A percentile compares a stretch with the other conserved stretches of the same genome.
These are phyloP conservation scores for Naganishia vishniacii DNA, from an alignment of 768 basidiomycete genomes.

Conservation along the genomic window DNA sequence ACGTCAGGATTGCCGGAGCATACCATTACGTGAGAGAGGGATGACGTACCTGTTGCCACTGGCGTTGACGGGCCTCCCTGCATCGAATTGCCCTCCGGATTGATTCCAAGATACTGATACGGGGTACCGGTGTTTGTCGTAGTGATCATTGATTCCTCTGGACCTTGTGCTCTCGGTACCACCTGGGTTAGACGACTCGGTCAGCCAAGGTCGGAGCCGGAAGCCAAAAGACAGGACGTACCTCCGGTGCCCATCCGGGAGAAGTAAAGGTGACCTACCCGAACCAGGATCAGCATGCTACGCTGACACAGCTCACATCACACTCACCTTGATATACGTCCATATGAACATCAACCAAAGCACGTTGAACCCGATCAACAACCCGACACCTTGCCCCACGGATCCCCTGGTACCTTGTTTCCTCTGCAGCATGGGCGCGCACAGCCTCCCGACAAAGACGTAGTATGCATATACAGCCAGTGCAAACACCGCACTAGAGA, in stretches of 20 bases:
- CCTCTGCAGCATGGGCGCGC: conserved; percentile 27
- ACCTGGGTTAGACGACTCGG: background rate
- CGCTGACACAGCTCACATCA: background rate
- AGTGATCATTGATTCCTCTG: conserved; percentile 12
- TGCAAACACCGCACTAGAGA: conserved; percentile 18
- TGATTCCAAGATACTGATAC: conserved; percentile 6
- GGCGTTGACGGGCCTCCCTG: background rate
- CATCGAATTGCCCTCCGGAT: background rate
- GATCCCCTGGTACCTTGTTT: conserved; percentile 6
- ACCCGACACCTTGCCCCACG: conserved; percentile 49
- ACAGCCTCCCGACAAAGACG: conserved; percentile 27
- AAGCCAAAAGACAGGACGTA: background rate
- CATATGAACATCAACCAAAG: conserved; percentile 68
- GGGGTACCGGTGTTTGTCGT: conserved; percentile 17
- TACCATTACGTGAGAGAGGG: no score
- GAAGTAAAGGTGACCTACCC: conserved; percentile 9
- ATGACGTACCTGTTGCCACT: background rate
- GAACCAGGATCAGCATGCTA: background rate
- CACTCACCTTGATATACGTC: conserved; percentile 67
- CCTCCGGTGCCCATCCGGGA: conserved; percentile 17
- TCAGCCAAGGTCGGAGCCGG: no score
- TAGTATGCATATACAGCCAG: conserved; percentile 26
- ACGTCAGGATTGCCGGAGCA: no score
- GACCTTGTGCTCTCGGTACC: background rate
- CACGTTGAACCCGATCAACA: conserved; percentile 61